phyloP scores from a whole-genome alignment of 495 filamentous ascomycete species.

The Hypoxylon perforatum region DNA sequence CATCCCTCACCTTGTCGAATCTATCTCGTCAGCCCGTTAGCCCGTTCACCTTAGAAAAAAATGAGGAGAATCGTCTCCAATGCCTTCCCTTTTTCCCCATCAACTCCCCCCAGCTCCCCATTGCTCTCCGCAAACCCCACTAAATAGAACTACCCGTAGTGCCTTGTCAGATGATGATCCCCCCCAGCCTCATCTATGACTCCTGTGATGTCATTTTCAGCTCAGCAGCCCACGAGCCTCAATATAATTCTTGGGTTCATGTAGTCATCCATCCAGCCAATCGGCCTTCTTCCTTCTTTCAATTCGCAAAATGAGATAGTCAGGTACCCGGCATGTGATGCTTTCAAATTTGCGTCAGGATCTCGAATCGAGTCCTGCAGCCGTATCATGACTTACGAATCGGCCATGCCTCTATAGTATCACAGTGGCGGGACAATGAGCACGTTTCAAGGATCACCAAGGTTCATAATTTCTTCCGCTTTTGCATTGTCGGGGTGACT shows the following conservation, averaged over 20 bases:
- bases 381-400: not conserved
- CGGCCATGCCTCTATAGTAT: not conserved
- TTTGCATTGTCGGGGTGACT: constrained; percentile 32
- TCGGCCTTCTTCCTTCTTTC: constrained; percentile 15
- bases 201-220: constrained; percentile 42
- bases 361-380: not conserved
- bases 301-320: not conserved
- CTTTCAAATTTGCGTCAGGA: not conserved
- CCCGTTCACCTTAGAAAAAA: constrained; percentile 23
- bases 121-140: constrained; percentile 35
- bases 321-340: not conserved
- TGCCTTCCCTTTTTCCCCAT: not conserved
- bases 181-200: constrained; percentile 30
- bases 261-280: constrained; percentile 17
- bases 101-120: not conserved
- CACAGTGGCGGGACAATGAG: too few relatives aligned
- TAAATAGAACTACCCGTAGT: constrained; percentile 32
- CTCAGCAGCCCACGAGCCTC: constrained; percentile 21
- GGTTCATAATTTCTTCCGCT: constrained; percentile 3
- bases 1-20: constrained; percentile 22
- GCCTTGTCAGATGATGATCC: constrained; percentile 33
- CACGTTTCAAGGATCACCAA: not conserved
- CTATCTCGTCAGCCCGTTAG: too few relatives aligned
- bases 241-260: not conserved
- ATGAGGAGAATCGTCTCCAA: constrained; percentile 22